phyloP scores from a whole-genome alignment of 371 early-diverging fungal species.

The Circinella umbellata region DNA sequence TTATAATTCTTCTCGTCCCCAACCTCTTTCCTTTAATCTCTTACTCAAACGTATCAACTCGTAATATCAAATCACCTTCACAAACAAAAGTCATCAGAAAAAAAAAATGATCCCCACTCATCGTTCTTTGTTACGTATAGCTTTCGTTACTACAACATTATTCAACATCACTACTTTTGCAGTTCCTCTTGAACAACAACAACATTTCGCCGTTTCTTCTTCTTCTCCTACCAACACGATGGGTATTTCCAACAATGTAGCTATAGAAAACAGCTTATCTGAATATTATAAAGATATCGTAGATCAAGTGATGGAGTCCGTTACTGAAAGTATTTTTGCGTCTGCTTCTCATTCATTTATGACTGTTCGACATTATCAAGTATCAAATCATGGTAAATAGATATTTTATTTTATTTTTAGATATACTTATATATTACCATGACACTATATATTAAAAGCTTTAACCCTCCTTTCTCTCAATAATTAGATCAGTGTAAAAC shows the following conservation, averaged over 20 bases:
- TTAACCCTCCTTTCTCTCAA: too few species aligned
- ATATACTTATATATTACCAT: too few species aligned
- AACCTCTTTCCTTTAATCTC: too few species aligned
- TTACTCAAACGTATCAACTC: too few species aligned
- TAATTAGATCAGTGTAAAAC: background rate
- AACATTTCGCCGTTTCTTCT: background rate
- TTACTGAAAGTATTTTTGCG: conserved; percentile 29
- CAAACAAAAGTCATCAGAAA: background rate
- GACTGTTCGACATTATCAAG: conserved; percentile 16
- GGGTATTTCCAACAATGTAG: background rate
- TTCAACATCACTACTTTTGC: background rate
- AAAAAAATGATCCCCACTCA: background rate
- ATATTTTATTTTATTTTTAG: background rate
- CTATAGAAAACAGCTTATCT: conserved; percentile 22
- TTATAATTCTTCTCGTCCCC: too few species aligned
- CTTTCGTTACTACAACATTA: background rate
- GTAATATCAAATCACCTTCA: too few species aligned
- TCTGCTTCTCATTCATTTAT: conserved; percentile 31
- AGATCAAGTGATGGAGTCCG: conserved; percentile 45
- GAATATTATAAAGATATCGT: conserved; percentile 51
- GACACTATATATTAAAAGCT: too few species aligned
- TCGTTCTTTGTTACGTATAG: conserved; percentile 1
- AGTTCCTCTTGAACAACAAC: conserved; percentile 3
- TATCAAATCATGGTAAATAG: conserved; percentile 21
- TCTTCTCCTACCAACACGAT: background rate